Base-by-base conservation (phyloP, 1,139 yeast species). In the Lodderomyces parapsilosis region DNA sequence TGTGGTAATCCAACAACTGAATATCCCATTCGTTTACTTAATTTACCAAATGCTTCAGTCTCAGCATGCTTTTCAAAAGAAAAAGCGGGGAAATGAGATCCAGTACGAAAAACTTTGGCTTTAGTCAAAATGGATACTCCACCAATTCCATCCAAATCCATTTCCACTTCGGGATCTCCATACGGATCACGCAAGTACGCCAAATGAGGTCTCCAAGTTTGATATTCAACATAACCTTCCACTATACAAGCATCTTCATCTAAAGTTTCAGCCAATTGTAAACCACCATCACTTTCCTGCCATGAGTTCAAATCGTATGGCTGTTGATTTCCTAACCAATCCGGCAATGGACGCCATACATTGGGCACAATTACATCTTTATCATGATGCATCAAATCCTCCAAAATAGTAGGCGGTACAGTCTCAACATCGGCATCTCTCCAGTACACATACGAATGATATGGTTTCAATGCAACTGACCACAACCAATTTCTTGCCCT, bases 281-380 rank as follows among this genome's bases (percentile, higher is more conserved):
- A 65, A 1, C 93, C 95, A 33, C 94, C 90, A 50, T 84, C 93
- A 38, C 86, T 76, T 63, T 88, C 96, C 57, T 84, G 89, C 96
- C 96, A 88, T 28, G 95, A 86, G 66, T 88, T 88, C 59, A 88
- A 74, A 67, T 88, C 96, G 58, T 88, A 88, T 1, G 96, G 96
- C 62, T 88, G 96, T 58, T 86, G 91, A 58, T 83, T 83, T 6
- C 94, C 94, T 46, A 87, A 73, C 91, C 93, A 87, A 61, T 85
- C 93, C 1, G 96, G 96, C 49, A 88, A 68, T 1, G 96, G 96
- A 54, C 96, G 76, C 96, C 96, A 88, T 39, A 88, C 94, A 57
- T 88, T 88, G 19, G 96, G 96, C 19, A 88, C 91, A 45, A 62
- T 75, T 15, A 75, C 74, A 50, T 75, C 80, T 55, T 71, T 72